Evolutionary conservation across 129 eudicot genomes (phyloP), one percentile per base, ranked within the genome.

Genomic region (Calendula officinalis): DNA sequence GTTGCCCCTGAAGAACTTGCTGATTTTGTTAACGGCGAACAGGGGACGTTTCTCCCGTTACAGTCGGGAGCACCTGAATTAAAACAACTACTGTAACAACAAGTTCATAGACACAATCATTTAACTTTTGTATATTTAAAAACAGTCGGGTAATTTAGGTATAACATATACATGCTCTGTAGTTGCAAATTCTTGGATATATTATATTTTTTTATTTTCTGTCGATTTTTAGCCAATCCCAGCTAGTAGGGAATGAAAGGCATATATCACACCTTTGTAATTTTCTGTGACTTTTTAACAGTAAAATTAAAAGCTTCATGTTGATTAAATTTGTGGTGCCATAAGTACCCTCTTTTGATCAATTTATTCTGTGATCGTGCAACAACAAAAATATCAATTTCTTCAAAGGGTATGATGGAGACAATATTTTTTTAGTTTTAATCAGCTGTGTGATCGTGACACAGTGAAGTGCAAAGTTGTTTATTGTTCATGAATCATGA

Each of bases 1-100:
- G 96, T 91, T 56, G 94, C 98, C 5, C 98, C 98, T 1, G 78
- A 77, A 11, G 98, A 91, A 69, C 96, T 91, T 59, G 64, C 84
- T 22, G 72, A 76, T 60, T 91, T 91, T 55, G 77, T 91, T 14
- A 69, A 67, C 37, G 96, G 91, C 68, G 75, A 77, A 56, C 43
- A 39, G 44, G 60, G 74, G 37, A 72, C 88, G 33, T 71, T 77
- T 63, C 83, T 94, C 62, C 96, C 96, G 49, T 60, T 87, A 68
- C 90, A 81, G 71, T 39, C 83, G 8, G 63, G 68, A 72, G 4
- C 82, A 63, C 74, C 96, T 48, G 78, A 67, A 41, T 73, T 70
- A 75, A 77, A 30, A 71, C 74, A 15, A 69, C 68, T 73, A 53
- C 67, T 73, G 60, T 73, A 73, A 43, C 75, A 47, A 52, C 33